Percentiles rank a stretch among this genome's conserved stretches.
Evolutionary conservation across 257 asterid species (phyloP).

Genomic region (Capsicum baccatum): DNA sequence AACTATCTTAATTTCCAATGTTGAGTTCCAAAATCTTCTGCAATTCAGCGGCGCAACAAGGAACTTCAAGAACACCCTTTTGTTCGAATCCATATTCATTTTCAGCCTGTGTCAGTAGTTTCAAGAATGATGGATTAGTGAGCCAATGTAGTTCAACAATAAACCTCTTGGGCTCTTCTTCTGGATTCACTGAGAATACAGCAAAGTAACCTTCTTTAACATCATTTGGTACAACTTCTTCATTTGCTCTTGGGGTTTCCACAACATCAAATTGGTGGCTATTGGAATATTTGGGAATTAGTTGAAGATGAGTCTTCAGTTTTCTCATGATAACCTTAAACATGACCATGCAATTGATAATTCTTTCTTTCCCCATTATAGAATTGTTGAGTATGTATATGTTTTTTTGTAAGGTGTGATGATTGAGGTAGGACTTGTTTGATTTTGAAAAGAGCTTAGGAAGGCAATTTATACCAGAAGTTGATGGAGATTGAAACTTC

Average conservation of each 20-base stretch:
- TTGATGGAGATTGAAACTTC: background rate
- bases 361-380: constrained; percentile 34
- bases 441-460: background rate
- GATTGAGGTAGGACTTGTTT: background rate
- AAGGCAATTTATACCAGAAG: constrained; percentile 32
- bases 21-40: too few relatives aligned
- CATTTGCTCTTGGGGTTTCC: background rate
- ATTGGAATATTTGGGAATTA: constrained; percentile 5
- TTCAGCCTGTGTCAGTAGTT: too few relatives aligned
- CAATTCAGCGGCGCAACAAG: too few relatives aligned
- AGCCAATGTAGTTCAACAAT: too few relatives aligned
- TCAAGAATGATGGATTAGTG: too few relatives aligned
- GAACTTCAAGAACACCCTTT: too few relatives aligned
- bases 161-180: too few relatives aligned
- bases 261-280: background rate
- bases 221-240: too few relatives aligned
- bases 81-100: too few relatives aligned
- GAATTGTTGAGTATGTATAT: background rate
- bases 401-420: background rate
- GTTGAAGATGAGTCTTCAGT: constrained; percentile 31
- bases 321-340: constrained; percentile 30
- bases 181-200: too few relatives aligned
- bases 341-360: constrained; percentile 27
- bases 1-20: too few relatives aligned
- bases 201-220: too few relatives aligned